phyloP scores from a whole-genome alignment of 495 filamentous ascomycete species.

The Lineolata rhizophorae region DNA sequence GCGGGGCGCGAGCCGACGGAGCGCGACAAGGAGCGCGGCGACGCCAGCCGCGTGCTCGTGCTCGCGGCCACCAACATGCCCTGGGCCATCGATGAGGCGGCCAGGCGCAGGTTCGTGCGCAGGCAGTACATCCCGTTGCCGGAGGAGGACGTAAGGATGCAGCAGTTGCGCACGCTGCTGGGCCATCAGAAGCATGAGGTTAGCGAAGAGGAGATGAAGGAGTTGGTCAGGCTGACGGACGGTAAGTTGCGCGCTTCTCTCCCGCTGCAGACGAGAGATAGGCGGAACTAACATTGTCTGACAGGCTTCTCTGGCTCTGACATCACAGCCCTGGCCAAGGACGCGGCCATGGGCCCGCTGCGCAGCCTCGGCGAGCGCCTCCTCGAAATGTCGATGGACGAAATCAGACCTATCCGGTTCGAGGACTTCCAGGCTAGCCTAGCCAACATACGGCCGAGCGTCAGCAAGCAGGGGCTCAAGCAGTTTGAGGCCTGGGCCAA shows the following conservation, averaged over 20 bases:
- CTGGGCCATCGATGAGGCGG: constrained; percentile 96
- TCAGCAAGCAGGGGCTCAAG: constrained; percentile 61
- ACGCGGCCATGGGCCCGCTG: constrained; percentile 94
- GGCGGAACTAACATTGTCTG: background rate
- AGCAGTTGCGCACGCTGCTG: constrained; percentile 56
- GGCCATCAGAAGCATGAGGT: constrained; percentile 74
- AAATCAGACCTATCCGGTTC: constrained; percentile 72
- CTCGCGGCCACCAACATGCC: constrained; percentile 91
- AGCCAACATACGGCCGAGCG: constrained; percentile 70
- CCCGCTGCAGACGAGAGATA: background rate
- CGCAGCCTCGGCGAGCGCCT: constrained; percentile 79
- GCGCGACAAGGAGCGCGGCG: constrained; percentile 47
- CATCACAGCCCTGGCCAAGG: constrained; percentile 91
- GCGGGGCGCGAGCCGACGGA: constrained; percentile 59
- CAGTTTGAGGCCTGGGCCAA: constrained; percentile 86
- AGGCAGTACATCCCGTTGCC: constrained; percentile 92
- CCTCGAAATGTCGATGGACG: constrained; percentile 74
- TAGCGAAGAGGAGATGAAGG: constrained; percentile 46
- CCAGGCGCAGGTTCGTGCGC: constrained; percentile 73
- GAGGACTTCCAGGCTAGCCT: constrained; percentile 74
- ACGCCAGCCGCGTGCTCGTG: constrained; percentile 76
- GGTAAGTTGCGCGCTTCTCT: constrained; percentile 46
- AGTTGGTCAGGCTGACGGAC: constrained; percentile 64
- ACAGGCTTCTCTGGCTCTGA: constrained; percentile 91
- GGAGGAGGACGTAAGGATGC: constrained; percentile 54